These are phyloP conservation scores for Flaveria robusta DNA, from an alignment of 129 eudicot species.

Conservation along the genomic window DNA sequence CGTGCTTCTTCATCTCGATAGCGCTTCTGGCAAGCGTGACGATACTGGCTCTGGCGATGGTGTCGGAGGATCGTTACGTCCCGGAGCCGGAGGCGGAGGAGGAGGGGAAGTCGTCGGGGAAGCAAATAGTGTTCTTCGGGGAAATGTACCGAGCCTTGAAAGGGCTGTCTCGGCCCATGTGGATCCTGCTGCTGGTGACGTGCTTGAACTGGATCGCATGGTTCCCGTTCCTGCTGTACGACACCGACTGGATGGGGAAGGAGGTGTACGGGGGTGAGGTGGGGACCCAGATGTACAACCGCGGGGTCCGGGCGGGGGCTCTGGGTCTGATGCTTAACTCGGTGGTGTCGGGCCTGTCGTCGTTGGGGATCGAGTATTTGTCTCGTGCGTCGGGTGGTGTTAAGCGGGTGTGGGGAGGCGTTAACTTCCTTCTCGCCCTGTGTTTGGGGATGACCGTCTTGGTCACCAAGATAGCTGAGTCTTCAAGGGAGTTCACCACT, in stretches of 20 bases:
- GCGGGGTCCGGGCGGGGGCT: slow-evolving; percentile 65
- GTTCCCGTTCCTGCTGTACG: slow-evolving; percentile 65
- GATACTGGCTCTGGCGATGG: slow-evolving; percentile 48
- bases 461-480: slow-evolving; percentile 47
- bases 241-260: slow-evolving; percentile 89
- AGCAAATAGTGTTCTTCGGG: slow-evolving; percentile 3
- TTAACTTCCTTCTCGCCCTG: slow-evolving; percentile 46
- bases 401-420: slow-evolving; percentile 57
- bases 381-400: slow-evolving; percentile 38
- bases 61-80: slow-evolving; percentile 38
- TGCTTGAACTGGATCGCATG: slow-evolving; percentile 66
- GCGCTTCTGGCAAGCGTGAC: slow-evolving; percentile 44
- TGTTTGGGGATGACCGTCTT: slow-evolving; percentile 46
- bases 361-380: slow-evolving; percentile 47
- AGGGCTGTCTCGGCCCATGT: slow-evolving; percentile 46
- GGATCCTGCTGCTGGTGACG: slow-evolving; percentile 57
- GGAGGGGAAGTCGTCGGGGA: not conserved
- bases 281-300: slow-evolving; percentile 34
- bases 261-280: slow-evolving; percentile 78
- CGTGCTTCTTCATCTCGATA: slow-evolving; percentile 73
- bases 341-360: slow-evolving; percentile 44
- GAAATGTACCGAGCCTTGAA: slow-evolving; percentile 44
- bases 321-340: slow-evolving; percentile 61
- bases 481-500: slow-evolving; percentile 6
- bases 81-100: slow-evolving; percentile 24